Evolutionary conservation across 1,284 basidiomycete species (phyloP).

Genomic region (Naganishia albida): DNA sequence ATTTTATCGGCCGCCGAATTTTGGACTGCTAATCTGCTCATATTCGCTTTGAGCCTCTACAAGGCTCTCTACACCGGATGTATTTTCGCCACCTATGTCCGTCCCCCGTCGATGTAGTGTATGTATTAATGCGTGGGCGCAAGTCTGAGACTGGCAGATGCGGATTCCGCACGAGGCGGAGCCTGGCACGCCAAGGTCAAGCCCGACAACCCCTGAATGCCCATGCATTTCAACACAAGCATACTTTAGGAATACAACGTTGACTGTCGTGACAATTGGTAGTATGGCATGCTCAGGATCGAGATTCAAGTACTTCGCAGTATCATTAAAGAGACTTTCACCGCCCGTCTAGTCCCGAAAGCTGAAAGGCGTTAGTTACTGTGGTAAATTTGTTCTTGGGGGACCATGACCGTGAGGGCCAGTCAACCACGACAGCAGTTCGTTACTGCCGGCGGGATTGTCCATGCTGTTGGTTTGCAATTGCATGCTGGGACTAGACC

Average conservation of each 20-base stretch:
- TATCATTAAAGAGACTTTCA: background rate
- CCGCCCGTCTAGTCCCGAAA: background rate
- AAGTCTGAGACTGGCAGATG: no score
- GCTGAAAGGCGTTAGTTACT: background rate
- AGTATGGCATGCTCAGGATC: no score
- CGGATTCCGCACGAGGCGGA: no score
- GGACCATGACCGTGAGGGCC: slow-evolving; percentile 4
- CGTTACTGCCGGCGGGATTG: slow-evolving; percentile 1
- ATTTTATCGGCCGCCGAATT: slow-evolving; percentile 21
- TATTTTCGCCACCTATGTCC: no score
- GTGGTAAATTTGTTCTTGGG: background rate
- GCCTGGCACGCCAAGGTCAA: no score
- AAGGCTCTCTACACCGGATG: no score
- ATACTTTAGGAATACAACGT: background rate
- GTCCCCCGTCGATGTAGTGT: no score
- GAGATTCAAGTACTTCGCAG: no score
- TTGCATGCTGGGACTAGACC: slow-evolving; percentile 17
- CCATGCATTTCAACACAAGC: no score
- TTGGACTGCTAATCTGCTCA: background rate
- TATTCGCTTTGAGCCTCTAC: no score
- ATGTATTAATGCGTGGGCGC: no score
- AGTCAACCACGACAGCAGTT: slow-evolving; percentile 23
- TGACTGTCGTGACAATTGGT: background rate
- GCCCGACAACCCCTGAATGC: no score
- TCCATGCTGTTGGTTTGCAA: slow-evolving; percentile 1